Conservation (phyloP, 225 moss, liverwort and hornwort genomes). For the Rhytidiadelphus loreus region DNA sequence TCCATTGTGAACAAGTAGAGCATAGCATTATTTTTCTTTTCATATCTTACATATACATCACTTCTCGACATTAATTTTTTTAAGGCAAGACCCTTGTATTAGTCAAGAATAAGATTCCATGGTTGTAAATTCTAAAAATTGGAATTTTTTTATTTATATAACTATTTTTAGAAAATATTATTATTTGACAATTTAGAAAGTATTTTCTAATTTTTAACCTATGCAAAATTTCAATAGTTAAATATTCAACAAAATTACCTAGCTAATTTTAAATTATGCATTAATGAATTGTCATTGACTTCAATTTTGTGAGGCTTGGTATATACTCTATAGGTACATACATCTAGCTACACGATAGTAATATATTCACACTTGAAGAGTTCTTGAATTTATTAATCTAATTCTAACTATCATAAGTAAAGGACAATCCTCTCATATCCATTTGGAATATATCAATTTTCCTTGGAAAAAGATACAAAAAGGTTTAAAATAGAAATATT, state of each 20-base stretch:
- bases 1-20: accelerated
- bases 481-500: too few species aligned
- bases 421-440: neutral
- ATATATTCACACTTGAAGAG: neutral
- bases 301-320: accelerated
- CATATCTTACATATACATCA: neutral
- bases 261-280: neutral
- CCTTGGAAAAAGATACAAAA: too few species aligned
- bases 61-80: neutral
- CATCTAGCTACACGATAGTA: neutral
- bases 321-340: neutral
- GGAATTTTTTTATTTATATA: neutral
- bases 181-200: neutral
- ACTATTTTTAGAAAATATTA: neutral
- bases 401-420: neutral
- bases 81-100: neutral
- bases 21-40: neutral
- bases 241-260: neutral
- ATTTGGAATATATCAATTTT: neutral
- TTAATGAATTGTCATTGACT: neutral
- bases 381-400: neutral
- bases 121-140: neutral
- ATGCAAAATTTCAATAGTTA: accelerated
- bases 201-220: neutral
- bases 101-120: neutral